phyloP scores from a whole-genome alignment of 495 filamentous ascomycete genomes.

The Haplographium delicatum region DNA sequence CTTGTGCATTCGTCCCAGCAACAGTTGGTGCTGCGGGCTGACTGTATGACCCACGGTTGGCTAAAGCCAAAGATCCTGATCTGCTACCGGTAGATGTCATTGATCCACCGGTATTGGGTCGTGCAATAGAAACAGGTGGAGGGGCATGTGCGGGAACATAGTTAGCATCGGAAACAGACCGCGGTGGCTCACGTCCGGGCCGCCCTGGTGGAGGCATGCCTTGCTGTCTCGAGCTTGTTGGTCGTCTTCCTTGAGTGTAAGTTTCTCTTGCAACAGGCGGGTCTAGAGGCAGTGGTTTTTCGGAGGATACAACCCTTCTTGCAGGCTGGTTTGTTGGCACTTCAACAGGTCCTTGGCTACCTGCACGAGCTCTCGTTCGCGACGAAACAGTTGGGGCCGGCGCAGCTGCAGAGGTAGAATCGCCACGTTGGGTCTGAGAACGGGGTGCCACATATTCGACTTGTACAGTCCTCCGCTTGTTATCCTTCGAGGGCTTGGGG shows the following conservation, averaged over 20 bases:
- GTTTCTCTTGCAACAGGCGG: slow-evolving; percentile 31
- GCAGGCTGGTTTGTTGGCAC: slow-evolving; percentile 19
- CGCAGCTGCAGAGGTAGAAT: slow-evolving; percentile 27
- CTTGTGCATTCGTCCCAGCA: slow-evolving; percentile 85
- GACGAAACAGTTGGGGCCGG: slow-evolving; percentile 20
- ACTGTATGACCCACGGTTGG: slow-evolving; percentile 81
- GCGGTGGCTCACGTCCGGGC: slow-evolving; percentile 48
- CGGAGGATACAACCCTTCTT: slow-evolving; percentile 30
- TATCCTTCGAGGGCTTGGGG: slow-evolving; percentile 64
- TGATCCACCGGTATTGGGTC: slow-evolving; percentile 79
- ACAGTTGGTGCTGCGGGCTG: slow-evolving; percentile 84
- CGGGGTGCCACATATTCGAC: slow-evolving; percentile 95
- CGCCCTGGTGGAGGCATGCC: slow-evolving; percentile 42
- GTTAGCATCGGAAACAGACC: slow-evolving; percentile 42
- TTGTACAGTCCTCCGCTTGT: slow-evolving; percentile 91
- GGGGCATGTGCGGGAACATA: slow-evolving; percentile 36
- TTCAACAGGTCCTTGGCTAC: slow-evolving; percentile 29
- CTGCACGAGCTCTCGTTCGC: slow-evolving; percentile 30
- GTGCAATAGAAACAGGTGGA: slow-evolving; percentile 39
- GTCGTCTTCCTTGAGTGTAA: slow-evolving; percentile 41
- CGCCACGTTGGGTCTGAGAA: slow-evolving; percentile 70
- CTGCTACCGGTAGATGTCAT: slow-evolving; percentile 62
- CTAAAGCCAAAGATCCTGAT: slow-evolving; percentile 50
- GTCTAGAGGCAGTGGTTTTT: slow-evolving; percentile 50
- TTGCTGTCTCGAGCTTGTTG: slow-evolving; percentile 43